Conservation (phyloP, 768 basidiomycete species). For the Trametes meyenii region DNA sequence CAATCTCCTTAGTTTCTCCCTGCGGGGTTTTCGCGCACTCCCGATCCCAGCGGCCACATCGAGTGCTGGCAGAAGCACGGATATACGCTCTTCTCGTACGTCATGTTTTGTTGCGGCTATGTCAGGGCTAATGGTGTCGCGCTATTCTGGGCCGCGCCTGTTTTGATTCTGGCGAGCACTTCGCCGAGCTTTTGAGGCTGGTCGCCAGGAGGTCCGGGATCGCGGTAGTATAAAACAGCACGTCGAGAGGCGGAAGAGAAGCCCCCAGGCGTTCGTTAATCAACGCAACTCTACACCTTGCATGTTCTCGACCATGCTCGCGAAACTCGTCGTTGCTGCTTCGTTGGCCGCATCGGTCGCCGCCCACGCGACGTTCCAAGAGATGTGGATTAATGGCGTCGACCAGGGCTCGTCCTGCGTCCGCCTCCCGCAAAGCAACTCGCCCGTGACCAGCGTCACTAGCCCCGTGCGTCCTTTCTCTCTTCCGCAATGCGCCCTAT, state of each 20-base stretch:
- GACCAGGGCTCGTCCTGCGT: constrained; percentile 52
- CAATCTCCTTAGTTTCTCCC: constrained; percentile 2
- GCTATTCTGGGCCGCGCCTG: constrained; percentile 8
- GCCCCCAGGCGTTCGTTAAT: constrained; percentile 6
- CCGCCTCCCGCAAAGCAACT: constrained; percentile 48
- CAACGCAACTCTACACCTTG: background rate
- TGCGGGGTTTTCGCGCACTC: background rate
- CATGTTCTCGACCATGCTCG: constrained; percentile 32
- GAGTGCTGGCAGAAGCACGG: constrained; percentile 18
- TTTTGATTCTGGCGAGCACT: constrained; percentile 10
- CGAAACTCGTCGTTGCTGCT: constrained; percentile 36
- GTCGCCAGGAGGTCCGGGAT: background rate
- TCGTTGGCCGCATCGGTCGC: constrained; percentile 43
- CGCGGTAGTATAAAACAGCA: background rate
- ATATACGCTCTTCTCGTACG: constrained; percentile 8
- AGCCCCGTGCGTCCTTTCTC: constrained; percentile 34
- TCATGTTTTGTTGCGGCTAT: constrained; percentile 12
- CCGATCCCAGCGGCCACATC: background rate
- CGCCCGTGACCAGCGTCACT: constrained; percentile 46
- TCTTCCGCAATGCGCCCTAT: no score
- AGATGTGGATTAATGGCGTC: constrained; percentile 54
- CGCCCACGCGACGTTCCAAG: constrained; percentile 57
- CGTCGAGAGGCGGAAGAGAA: background rate
- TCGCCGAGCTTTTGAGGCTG: constrained; percentile 14
- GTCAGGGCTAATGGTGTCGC: background rate